Evolutionary conservation across 2,329 filamentous ascomycete genomes (phyloP).

Genomic region (Byssochlamys sp.): DNA sequence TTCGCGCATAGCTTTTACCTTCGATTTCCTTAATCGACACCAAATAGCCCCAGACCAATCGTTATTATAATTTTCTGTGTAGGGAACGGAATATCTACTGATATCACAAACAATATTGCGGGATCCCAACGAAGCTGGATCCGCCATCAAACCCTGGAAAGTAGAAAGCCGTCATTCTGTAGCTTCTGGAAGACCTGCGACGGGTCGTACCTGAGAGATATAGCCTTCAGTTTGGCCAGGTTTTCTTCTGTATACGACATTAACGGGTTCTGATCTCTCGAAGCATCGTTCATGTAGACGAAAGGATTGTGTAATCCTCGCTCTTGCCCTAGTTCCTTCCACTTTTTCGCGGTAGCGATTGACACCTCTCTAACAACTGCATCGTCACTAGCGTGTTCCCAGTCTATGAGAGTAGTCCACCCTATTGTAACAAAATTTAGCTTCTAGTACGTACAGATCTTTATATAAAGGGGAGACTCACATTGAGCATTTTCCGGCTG

Average conservation of each 20-base stretch:
- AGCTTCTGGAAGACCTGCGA: constrained; percentile 17
- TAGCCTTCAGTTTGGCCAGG: constrained; percentile 10
- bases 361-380: too few species aligned
- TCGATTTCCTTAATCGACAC: too few species aligned
- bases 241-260: constrained; percentile 15
- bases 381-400: too few species aligned
- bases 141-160: neutral
- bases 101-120: too few species aligned
- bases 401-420: too few species aligned
- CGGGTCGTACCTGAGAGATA: constrained; percentile 16
- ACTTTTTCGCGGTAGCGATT: neutral
- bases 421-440: too few species aligned
- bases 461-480: too few species aligned
- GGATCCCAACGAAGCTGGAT: neutral
- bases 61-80: too few species aligned
- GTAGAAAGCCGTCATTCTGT: constrained; percentile 10
- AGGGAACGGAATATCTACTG: too few species aligned
- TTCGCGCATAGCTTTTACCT: neutral
- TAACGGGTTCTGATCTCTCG: constrained; percentile 17
- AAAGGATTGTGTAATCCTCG: constrained; percentile 3
- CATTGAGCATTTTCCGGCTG: too few species aligned
- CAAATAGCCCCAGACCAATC: too few species aligned
- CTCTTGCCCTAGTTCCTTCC: neutral
- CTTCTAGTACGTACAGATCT: too few species aligned
- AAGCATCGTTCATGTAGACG: constrained; percentile 18